These are phyloP conservation scores for Rhodotorula kratochvilovae DNA, from an alignment of 768 basidiomycete species.

Conservation along the genomic window DNA sequence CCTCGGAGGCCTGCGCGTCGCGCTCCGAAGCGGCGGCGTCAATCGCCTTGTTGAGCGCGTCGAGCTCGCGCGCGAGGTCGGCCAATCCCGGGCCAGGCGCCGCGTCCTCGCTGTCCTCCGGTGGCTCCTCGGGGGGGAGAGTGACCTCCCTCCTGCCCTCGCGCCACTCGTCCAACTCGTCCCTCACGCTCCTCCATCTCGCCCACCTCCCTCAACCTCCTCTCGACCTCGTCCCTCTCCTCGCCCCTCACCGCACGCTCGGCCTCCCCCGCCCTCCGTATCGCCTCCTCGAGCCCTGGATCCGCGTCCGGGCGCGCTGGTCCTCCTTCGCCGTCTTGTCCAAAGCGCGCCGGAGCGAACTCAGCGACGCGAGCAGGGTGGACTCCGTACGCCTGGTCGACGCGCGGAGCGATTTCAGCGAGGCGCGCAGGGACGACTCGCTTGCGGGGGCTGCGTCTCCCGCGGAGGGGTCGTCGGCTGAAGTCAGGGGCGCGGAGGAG, in stretches of 20 bases:
- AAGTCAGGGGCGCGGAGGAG: too few relatives aligned
- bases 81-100: background rate
- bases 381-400: conserved; percentile 22
- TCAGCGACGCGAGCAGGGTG: conserved; percentile 11
- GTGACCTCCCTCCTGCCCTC: conserved; percentile 8
- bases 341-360: conserved; percentile 22
- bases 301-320: conserved; percentile 35
- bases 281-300: conserved; percentile 34
- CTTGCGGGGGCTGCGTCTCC: background rate
- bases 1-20: conserved; percentile 18
- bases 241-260: conserved; percentile 4
- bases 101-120: background rate
- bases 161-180: conserved; percentile 19
- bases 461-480: background rate
- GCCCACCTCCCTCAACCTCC: conserved; percentile 3
- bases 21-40: conserved; percentile 19
- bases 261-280: conserved; percentile 18
- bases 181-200: conserved; percentile 5
- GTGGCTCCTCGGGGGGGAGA: background rate
- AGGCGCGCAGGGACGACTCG: conserved; percentile 18
- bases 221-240: conserved; percentile 19
- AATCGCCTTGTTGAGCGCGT: conserved; percentile 34
- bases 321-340: conserved; percentile 40
- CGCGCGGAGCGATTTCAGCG: conserved; percentile 24
- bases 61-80: conserved; percentile 35